These are phyloP conservation scores for Calcarisporium arbuscula DNA, from an alignment of 2,329 filamentous ascomycete species.

Conservation along the genomic window DNA sequence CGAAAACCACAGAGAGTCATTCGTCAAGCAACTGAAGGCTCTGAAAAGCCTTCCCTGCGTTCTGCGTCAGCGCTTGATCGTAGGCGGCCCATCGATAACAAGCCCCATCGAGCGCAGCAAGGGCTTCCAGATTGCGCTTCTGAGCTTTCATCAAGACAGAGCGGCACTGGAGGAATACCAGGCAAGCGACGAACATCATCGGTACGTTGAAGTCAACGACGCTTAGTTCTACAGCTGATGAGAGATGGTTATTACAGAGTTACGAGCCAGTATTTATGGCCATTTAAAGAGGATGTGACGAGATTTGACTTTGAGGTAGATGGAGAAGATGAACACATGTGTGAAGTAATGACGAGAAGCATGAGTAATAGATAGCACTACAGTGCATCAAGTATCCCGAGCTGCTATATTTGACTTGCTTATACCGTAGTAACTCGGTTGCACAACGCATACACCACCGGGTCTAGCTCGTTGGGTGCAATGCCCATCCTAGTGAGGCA, in stretches of 20 bases:
- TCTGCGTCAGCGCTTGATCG: conserved; percentile 38
- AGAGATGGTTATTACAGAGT: no score
- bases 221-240: no score
- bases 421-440: no score
- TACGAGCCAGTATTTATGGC: conserved; percentile 43
- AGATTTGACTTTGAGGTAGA: conserved; percentile 50
- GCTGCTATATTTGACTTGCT: no score
- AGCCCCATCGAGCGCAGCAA: conserved; percentile 46
- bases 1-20: conserved; percentile 34
- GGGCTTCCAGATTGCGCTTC: conserved; percentile 42
- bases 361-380: no score
- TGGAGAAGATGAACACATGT: conserved; percentile 26
- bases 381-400: no score
- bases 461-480: no score
- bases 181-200: conserved; percentile 44
- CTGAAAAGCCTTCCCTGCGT: conserved; percentile 43
- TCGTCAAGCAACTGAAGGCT: conserved; percentile 39
- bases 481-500: no score
- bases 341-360: conserved; percentile 5
- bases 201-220: conserved; percentile 30
- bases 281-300: conserved; percentile 45
- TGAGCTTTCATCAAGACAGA: conserved; percentile 43
- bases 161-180: conserved; percentile 45
- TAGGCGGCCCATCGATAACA: conserved; percentile 47
- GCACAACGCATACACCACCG: no score